Base-by-base conservation (phyloP, 2,329 filamentous ascomycete species). In the Fusarium staphyleae region DNA sequence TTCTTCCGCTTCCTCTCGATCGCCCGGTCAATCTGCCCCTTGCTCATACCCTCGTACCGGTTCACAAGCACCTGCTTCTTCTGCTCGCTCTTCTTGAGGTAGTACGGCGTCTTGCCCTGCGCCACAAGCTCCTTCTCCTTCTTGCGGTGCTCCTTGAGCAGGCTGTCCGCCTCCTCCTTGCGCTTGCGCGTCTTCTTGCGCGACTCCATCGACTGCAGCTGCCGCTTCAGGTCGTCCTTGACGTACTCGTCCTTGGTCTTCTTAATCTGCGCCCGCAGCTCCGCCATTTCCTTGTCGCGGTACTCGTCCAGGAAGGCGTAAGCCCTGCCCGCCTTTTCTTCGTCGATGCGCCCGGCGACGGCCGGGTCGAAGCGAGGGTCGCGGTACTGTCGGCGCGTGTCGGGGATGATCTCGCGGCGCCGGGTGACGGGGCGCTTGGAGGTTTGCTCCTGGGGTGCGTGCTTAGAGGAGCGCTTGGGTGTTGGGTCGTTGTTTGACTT, bases 1-100 rank as follows among this genome's bases (percentile, higher is more conserved):
- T 96, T 97, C 87, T 96, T 97, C 74, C 91, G 80, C 77, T 89
- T 87, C 71, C 90, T 82, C 80, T 96, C 91, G 67, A 98, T 90
- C 12, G 88, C 86, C 77, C 87, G 89, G 58, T 96, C 89, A 54
- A 92, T 84, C 75, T 97, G 87, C 72, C 87, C 88, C 70, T 89
- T 88, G 75, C 90, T 95, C 88, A 98, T 89, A 54, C 84, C 83
- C 66, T 87, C 83, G 74, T 90, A 97, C 71, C 88, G 86, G 66
- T 95, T 87, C 69, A 90, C 79, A 57, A 97, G 78, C 49, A 92
- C 80, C 74, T 88, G 80, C 80, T 93, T 91, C 87, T 95, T 96
- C 79, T 95, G 85, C 76, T 97, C 93, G 69, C 87, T 86, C 78
- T 87, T 88, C 84, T 99, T 99, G 67, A 98, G 78, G 75, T 91